A percentile compares a stretch with the other conserved stretches of the same genome.
Evolutionary conservation across 2,329 filamentous ascomycete genomes (phyloP).

Genomic region (Graphilbum fragrans): DNA sequence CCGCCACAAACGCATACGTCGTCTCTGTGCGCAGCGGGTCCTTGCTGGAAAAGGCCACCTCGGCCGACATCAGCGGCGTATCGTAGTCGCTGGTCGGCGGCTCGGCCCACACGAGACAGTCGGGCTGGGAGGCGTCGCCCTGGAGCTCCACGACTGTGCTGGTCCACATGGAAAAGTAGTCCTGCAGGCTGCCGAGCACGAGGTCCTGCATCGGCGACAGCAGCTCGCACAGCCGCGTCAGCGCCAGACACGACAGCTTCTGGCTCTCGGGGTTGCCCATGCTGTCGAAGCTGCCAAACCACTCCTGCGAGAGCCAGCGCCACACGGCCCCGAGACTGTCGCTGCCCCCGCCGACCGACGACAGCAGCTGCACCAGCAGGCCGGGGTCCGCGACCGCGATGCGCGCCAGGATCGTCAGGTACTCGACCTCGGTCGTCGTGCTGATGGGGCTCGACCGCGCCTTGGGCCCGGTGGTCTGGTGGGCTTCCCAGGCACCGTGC

Average conservation of each 20-base stretch:
- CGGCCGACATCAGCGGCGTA: constrained; percentile 40
- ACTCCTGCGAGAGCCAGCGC: constrained; percentile 47
- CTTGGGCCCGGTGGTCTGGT: constrained; percentile 73
- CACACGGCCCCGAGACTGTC: constrained; percentile 35
- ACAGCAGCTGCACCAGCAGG: constrained; percentile 50
- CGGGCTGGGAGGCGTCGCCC: constrained; percentile 37
- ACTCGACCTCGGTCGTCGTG: constrained; percentile 69
- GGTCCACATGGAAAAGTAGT: constrained; percentile 66
- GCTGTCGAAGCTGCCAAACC: constrained; percentile 58
- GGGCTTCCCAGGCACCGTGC: constrained; percentile 57
- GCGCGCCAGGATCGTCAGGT: constrained; percentile 71
- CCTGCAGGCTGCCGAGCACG: constrained; percentile 52
- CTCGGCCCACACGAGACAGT: constrained; percentile 37
- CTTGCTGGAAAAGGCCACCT: constrained; percentile 37
- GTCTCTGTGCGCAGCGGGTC: constrained; percentile 60
- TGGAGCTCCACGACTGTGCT: constrained; percentile 54
- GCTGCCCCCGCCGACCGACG: constrained; percentile 19
- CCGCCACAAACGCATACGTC: constrained; percentile 50
- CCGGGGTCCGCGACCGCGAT: constrained; percentile 61
- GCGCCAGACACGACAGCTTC: constrained; percentile 61
- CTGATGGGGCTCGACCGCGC: constrained; percentile 50
- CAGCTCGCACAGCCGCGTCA: constrained; percentile 60
- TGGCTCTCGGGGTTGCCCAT: constrained; percentile 53
- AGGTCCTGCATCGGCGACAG: constrained; percentile 44
- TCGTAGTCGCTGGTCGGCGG: constrained; percentile 34